Base-by-base conservation (phyloP, 139 green algal species). In the Picochlorum sp. region DNA sequence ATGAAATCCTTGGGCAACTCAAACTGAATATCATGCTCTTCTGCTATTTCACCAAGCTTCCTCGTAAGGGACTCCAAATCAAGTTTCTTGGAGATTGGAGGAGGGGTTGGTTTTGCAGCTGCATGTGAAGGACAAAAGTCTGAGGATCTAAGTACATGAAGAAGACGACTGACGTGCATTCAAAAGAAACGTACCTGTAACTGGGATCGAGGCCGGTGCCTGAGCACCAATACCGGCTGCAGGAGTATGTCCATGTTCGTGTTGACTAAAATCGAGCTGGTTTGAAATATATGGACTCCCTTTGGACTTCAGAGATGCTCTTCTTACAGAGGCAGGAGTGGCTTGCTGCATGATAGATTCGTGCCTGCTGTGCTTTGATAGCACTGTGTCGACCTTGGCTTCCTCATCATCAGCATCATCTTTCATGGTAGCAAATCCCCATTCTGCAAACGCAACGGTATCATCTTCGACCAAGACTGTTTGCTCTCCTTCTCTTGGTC, bases 391-490 rank as follows among this genome's bases (percentile, higher is more conserved):
- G 20, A 47, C 39, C 5, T 47, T 29, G 18, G 24, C 44, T 1
- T 53, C 22, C 13, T 53, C 44, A 6, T 53, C 52, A 14, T 18
- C 24, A 14, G n/a, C 52, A 59, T 59, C 52, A 14, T 28, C 24
- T 13, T 18, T 16, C 20, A 26, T 40, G 2, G 57, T 36, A 16
- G 18, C 31, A 32, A 67, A 63, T 55, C 70, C 70, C 70, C 70
- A 78, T 9, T 70, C 47, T n/a, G 70, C 56, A 43, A 78, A 62
- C 16, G 70, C 70, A 45, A 76, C 45, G 0, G 70, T 78, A 54
- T 63, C 59, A 55, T 77, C 70, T 0, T 56, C 65, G 18, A 72
- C 68, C 10, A 78, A 32, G 16, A 72, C 59, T 13, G 18, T 47
- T 24, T 47, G 39, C 9, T 47, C 39, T 25, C 39, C 39, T 47